These are phyloP conservation scores for Phialophora macrospora DNA, from an alignment of 2,329 filamentous ascomycete species.

Conservation along the genomic window DNA sequence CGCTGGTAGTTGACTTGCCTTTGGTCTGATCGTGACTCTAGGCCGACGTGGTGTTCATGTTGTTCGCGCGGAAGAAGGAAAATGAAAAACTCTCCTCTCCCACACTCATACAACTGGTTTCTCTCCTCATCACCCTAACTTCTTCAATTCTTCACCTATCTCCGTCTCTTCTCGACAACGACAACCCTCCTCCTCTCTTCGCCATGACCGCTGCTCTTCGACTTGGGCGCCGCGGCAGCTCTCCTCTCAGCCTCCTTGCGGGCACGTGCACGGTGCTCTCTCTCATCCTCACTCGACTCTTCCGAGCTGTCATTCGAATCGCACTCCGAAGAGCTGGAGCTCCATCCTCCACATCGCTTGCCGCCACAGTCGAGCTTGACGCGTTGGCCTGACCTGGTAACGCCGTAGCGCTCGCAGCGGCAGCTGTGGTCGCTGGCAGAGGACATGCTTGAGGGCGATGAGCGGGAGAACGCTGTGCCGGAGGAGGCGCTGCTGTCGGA, in stretches of 20 bases:
- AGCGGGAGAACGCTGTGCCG: slow-evolving; percentile 54
- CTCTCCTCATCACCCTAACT: not conserved
- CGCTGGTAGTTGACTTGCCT: not conserved
- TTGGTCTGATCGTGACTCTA: slow-evolving; percentile 10
- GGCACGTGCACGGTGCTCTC: slow-evolving; percentile 27
- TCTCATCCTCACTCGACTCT: slow-evolving; percentile 35
- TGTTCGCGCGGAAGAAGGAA: slow-evolving; percentile 16
- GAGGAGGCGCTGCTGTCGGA: slow-evolving; percentile 56
- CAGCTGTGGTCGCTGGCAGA: slow-evolving; percentile 73
- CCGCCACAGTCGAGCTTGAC: slow-evolving; percentile 97
- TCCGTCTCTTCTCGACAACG: slow-evolving; percentile 31
- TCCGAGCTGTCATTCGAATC: slow-evolving; percentile 30
- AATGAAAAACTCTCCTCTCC: slow-evolving; percentile 14
- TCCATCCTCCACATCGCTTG: slow-evolving; percentile 76
- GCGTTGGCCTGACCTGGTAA: slow-evolving; percentile 88
- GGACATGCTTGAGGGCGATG: slow-evolving; percentile 61
- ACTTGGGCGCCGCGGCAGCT: slow-evolving; percentile 6
- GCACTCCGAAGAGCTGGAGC: slow-evolving; percentile 37
- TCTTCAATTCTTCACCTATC: slow-evolving; percentile 9
- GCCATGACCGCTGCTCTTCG: slow-evolving; percentile 5
- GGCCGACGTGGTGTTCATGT: slow-evolving; percentile 11
- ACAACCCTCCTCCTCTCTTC: slow-evolving; percentile 25
- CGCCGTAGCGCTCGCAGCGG: slow-evolving; percentile 94
- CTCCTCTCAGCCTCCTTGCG: slow-evolving; percentile 29
- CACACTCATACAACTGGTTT: slow-evolving; percentile 11